These are phyloP conservation scores for Xanthoparmelia taractica DNA, from an alignment of 495 filamentous ascomycete genomes.

Conservation along the genomic window DNA sequence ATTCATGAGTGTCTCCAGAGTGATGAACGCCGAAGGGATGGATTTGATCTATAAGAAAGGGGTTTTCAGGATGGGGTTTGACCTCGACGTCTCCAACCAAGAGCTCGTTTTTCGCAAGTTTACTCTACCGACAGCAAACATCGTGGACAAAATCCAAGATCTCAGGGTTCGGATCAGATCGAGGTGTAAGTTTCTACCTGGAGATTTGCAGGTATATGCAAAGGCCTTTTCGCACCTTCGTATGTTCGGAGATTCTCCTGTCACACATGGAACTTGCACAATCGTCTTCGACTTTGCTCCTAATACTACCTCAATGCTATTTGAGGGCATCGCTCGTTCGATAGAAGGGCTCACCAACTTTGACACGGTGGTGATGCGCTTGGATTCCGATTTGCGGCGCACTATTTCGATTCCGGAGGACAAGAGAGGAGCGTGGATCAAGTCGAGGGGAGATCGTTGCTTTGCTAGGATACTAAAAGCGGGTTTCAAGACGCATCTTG, in stretches of 20 bases:
- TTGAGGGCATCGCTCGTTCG: neutral
- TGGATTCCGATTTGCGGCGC: neutral
- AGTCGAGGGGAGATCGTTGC: neutral
- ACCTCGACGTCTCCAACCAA: neutral
- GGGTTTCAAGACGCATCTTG: too few relatives aligned
- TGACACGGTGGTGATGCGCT: neutral
- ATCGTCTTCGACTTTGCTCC: neutral
- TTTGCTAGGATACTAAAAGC: too few relatives aligned
- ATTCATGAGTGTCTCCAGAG: neutral
- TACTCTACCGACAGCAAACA: neutral
- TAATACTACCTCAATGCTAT: too few relatives aligned
- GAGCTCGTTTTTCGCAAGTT: too few relatives aligned
- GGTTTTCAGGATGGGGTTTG: neutral
- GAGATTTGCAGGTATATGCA: too few relatives aligned
- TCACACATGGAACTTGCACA: neutral
- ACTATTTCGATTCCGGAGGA: too few relatives aligned
- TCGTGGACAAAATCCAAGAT: neutral
- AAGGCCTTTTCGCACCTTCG: neutral
- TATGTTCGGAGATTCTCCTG: neutral
- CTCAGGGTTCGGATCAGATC: neutral
- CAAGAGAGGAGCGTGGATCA: too few relatives aligned
- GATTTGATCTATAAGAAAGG: neutral
- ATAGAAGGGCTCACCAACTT: neutral
- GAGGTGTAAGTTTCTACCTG: too few relatives aligned
- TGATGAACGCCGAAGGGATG: neutral